These are phyloP conservation scores for Leersia perrieri DNA, from an alignment of 176 grass and related monocot genomes.

Conservation along the genomic window DNA sequence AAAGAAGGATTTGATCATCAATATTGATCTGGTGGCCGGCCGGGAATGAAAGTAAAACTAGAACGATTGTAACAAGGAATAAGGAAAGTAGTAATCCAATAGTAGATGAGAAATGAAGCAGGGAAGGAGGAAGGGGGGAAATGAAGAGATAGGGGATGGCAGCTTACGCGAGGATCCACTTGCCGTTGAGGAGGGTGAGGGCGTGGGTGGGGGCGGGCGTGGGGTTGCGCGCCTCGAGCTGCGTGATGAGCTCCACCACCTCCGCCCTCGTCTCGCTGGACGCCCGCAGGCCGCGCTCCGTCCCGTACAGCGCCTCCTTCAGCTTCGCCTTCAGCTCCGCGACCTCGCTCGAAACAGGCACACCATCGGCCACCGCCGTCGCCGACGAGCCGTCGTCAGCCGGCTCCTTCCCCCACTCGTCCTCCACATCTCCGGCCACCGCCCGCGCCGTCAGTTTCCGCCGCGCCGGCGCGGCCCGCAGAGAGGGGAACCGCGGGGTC, in stretches of 20 bases:
- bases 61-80: too few relatives aligned
- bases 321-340: conserved; percentile 69
- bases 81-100: neutral
- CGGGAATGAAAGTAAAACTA: neutral
- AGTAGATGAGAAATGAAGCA: neutral
- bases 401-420: conserved; percentile 67
- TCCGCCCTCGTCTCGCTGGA: conserved; percentile 87
- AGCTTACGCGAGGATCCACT: conserved; percentile 96
- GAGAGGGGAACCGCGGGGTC: neutral
- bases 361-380: conserved; percentile 34
- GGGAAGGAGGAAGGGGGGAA: neutral
- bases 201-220: conserved; percentile 88
- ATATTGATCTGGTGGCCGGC: neutral
- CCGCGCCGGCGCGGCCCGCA: neutral
- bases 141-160: neutral
- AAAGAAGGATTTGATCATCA: neutral
- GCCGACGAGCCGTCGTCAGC: neutral
- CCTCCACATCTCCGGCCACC: conserved; percentile 50
- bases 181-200: conserved; percentile 78
- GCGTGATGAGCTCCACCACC: conserved; percentile 86
- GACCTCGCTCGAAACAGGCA: conserved; percentile 37
- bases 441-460: conserved; percentile 15
- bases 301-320: conserved; percentile 72
- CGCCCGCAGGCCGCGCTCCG: conserved; percentile 70
- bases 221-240: conserved; percentile 78